Evolutionary conservation across 2,329 filamentous ascomycete species (phyloP).

Genomic region (Penicillium sp.): DNA sequence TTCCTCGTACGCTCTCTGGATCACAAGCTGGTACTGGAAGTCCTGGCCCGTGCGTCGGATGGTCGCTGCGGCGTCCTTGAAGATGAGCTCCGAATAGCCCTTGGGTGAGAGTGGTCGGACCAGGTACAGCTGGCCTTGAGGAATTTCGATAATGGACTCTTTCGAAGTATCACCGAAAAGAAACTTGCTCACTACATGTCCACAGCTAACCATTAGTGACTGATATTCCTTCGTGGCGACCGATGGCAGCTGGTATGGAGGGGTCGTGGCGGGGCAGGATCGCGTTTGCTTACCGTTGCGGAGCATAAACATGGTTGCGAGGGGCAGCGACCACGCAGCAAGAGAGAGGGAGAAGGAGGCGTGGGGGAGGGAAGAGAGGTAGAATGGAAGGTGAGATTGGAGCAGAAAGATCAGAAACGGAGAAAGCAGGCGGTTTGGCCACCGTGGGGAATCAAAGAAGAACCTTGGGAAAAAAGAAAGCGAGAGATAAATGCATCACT

Average conservation of each 20-base stretch:
- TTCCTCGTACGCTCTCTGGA: constrained; percentile 95
- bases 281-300: constrained; percentile 50
- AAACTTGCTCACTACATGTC: constrained; percentile 73
- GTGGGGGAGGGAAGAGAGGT: not conserved
- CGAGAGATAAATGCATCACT: constrained; percentile 9
- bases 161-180: constrained; percentile 86
- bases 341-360: constrained; percentile 7
- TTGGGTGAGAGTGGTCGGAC: constrained; percentile 94
- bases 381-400: not conserved
- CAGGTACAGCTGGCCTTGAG: constrained; percentile 94
- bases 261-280: constrained; percentile 27
- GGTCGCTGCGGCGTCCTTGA: constrained; percentile 90
- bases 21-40: constrained; percentile 94
- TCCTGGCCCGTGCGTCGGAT: constrained; percentile 92
- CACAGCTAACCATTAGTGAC: not conserved
- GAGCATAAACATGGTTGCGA: constrained; percentile 55
- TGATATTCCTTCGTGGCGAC: not conserved
- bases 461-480: constrained; percentile 3
- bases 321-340: constrained; percentile 27
- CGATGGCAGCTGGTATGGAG: constrained; percentile 19
- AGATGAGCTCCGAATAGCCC: constrained; percentile 97
- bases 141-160: constrained; percentile 89
- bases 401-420: constrained; percentile 3
- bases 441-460: constrained; percentile 4
- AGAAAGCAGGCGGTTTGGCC: constrained; percentile 2